Base-by-base conservation (phyloP, 306 rosid genomes). In the Lupinus albus region DNA sequence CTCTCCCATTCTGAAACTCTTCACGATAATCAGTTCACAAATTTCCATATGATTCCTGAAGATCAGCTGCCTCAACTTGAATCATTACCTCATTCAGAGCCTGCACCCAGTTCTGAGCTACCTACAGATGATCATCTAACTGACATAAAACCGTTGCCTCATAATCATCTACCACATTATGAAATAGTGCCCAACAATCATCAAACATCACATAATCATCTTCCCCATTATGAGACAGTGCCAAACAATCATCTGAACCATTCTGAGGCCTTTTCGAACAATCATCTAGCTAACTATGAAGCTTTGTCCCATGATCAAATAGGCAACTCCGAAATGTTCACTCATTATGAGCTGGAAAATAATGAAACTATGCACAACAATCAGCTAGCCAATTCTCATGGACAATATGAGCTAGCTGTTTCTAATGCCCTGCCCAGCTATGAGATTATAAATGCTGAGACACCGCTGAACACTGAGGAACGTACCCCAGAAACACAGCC, bases 401-500 rank as follows among this genome's bases (percentile, higher is more conserved):
- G 65, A 17, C 74, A 45, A 50, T 81, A 77, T 64, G 85, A 75
- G 79, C 36, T 77, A 9, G 67, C 53, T 38, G 57, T 57, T 51
- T 49, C 73, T 56, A 67, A 51, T n/a, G 64, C 30, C 18, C 17
- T 57, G 21, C 86, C 86, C 41, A 75, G 79, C 66, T 82, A 78
- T 11, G 83, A 78, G 76, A 78, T 82, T 15, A 70, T 82, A 38
- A 79, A 56, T 78, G 83, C 79, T 7, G 75, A 67, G 12, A 70
- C 76, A 47, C 83, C 69, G 9, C 64, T 42, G 35, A 83, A 73
- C 71, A 58, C 49, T 54, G 96, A 86, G 76, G 80, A 71, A 59
- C 65, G 42, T 52, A 70, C 64, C 46, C 81, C 82, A 11, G 96
- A 89, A 51, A 75, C 83, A 38, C 99, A 85, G 81, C 97, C 97